Percentiles rank a stretch among this genome's conserved stretches.
phyloP scores from a whole-genome alignment of 1,139 yeast species.

The Lodderomyces beijingensis region DNA sequence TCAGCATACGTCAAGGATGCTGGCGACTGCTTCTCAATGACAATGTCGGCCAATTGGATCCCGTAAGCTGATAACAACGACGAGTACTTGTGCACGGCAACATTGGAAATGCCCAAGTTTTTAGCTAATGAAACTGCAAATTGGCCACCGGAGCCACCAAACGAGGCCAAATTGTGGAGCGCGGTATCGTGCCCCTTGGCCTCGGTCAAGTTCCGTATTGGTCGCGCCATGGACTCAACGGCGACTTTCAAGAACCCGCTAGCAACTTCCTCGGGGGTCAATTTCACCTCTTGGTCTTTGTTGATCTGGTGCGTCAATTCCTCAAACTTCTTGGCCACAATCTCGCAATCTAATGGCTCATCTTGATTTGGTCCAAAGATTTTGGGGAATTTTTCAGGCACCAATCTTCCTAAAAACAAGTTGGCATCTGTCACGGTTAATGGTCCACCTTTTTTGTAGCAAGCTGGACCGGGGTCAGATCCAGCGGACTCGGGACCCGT shows the following conservation, averaged over 20 bases:
- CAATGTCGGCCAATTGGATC: constrained; percentile 41
- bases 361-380: constrained; percentile 44
- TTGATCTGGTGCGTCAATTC: constrained; percentile 33
- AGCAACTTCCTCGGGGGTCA: constrained; percentile 40
- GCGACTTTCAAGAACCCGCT: constrained; percentile 43
- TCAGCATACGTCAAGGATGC: constrained; percentile 26
- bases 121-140: constrained; percentile 38
- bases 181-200: constrained; percentile 39
- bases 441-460: constrained; percentile 46
- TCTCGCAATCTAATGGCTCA: constrained; percentile 32
- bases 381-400: constrained; percentile 39
- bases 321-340: constrained; percentile 25
- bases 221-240: constrained; percentile 45
- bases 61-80: constrained; percentile 45
- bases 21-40: constrained; percentile 66
- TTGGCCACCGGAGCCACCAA: constrained; percentile 49
- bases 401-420: constrained; percentile 35
- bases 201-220: constrained; percentile 42
- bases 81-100: constrained; percentile 42
- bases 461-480: constrained; percentile 46
- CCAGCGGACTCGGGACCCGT: constrained; percentile 49
- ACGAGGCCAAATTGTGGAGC: constrained; percentile 41
- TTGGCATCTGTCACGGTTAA: constrained; percentile 46
- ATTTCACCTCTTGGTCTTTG: constrained; percentile 18
- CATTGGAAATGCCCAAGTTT: constrained; percentile 34